Conservation (phyloP, 106 monocot species). For the Dactylorhiza incarnata region DNA sequence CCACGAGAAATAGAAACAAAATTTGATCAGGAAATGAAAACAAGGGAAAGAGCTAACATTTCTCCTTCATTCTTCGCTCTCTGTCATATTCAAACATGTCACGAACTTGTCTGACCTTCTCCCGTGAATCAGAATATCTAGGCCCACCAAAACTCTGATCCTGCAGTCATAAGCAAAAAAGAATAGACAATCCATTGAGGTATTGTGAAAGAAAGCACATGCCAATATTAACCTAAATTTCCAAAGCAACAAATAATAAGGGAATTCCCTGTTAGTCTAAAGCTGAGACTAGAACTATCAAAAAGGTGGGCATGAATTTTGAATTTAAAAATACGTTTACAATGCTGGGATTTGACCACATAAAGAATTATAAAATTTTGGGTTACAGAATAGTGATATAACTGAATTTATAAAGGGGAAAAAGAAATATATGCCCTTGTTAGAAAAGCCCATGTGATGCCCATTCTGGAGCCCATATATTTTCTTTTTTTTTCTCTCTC, state of each 20-base stretch:
- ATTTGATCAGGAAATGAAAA: not conserved
- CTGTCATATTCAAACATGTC: constrained; percentile 97
- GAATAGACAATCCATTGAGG: not conserved
- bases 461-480: no score
- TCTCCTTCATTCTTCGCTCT: constrained; percentile 87
- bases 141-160: constrained; percentile 32
- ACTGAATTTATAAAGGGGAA: not conserved
- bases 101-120: constrained; percentile 63
- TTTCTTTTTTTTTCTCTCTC: no score
- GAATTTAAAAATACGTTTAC: not conserved
- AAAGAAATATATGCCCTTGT: not conserved
- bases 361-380: not conserved
- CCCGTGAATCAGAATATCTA: constrained; percentile 45
- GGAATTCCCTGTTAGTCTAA: not conserved
- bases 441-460: not conserved
- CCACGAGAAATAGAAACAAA: not conserved
- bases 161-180: constrained; percentile 17
- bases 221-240: not conserved
- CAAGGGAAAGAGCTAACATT: constrained; percentile 37
- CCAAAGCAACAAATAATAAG: not conserved
- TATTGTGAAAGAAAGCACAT: not conserved
- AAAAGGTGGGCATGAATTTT: not conserved
- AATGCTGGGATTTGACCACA: not conserved
- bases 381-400: no score
- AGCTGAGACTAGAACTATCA: not conserved